Conservation (phyloP, 2,329 filamentous ascomycete species). For the Penicillium paneum region DNA sequence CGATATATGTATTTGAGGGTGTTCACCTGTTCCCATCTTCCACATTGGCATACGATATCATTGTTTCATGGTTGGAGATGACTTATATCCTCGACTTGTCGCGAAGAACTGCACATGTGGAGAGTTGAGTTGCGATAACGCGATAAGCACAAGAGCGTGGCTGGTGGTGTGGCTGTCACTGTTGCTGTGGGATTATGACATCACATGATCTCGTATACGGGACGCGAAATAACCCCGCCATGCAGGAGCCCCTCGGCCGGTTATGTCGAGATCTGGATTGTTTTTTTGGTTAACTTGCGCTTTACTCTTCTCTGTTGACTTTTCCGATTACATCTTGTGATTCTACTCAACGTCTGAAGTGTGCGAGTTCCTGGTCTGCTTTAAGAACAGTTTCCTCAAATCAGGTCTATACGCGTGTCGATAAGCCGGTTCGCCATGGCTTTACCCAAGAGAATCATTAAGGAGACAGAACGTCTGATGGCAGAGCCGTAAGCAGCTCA, state of each 20-base stretch:
- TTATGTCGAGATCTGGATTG: constrained; percentile 20
- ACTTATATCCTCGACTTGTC: background rate
- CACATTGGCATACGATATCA: constrained; percentile 2
- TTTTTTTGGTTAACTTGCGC: constrained; percentile 6
- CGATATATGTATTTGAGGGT: background rate
- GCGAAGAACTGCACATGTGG: background rate
- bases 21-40: constrained; percentile 1
- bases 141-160: constrained; percentile 4
- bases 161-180: constrained; percentile 7
- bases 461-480: constrained; percentile 97
- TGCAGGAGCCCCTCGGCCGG: constrained; percentile 29
- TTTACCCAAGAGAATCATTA: constrained; percentile 93
- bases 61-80: background rate
- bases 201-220: constrained; percentile 18
- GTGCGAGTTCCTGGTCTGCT: background rate
- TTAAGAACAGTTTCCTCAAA: background rate
- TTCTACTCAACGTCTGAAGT: background rate
- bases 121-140: constrained; percentile 16
- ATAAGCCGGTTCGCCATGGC: constrained; percentile 50
- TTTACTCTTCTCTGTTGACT: background rate
- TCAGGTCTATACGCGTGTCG: constrained; percentile 14
- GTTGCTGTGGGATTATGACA: background rate
- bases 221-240: constrained; percentile 15
- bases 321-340: background rate
- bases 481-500: constrained; percentile 75